Evolutionary conservation across 1,139 yeast genomes (phyloP), one percentile per base, ranked within the genome.

Genomic region (Saccharomyces hybrid): DNA sequence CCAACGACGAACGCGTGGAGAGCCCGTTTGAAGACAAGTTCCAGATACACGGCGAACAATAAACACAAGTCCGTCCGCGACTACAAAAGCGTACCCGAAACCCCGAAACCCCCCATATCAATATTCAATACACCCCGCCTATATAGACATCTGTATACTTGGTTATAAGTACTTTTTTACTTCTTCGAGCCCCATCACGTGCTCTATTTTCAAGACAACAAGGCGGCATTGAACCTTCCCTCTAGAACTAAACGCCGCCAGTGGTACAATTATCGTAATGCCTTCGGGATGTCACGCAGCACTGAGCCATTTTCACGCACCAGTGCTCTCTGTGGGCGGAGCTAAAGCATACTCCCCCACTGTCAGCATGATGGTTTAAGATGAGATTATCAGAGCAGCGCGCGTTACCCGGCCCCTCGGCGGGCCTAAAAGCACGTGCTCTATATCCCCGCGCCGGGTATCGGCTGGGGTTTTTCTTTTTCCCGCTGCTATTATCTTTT

Each of bases 21-120:
- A 50, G 46, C 46, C 61, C 61, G 5, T 58, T 58, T 48, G 57
- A 57, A 32, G 61, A 58, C 54, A 34, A 47, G 47, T 70, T 78
- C 81, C 72, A 48, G 6, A 9, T 48, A 34, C 28, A 4, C 0
- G 31, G n/a, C 13, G 23, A 28, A 32, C 44, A 5, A 38, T 38
- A 38, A 4, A 19, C 13, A 3, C 3, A 23, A 38, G 6, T 25
- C n/a, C 13, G 5, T 5, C 6, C 6, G 27, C 8, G 4, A 19
- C 23, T 19, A 19, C 23, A 3, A 19, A 19, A 19, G 23, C 23
- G 23, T 19, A 19, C 23, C 23, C 23, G 23, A 19, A 3, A 19
- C 23, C 4, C 23, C 23, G 23, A 19, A 19, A 19, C 23, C 27
- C 27, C 27, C 11, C n/a, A 38, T 38, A 38, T 38, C 44, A 38